A percentile compares a stretch with the other conserved stretches of the same genome.
phyloP scores from a whole-genome alignment of 371 early-diverging fungal genomes.

The Umbelopsis sp. region DNA sequence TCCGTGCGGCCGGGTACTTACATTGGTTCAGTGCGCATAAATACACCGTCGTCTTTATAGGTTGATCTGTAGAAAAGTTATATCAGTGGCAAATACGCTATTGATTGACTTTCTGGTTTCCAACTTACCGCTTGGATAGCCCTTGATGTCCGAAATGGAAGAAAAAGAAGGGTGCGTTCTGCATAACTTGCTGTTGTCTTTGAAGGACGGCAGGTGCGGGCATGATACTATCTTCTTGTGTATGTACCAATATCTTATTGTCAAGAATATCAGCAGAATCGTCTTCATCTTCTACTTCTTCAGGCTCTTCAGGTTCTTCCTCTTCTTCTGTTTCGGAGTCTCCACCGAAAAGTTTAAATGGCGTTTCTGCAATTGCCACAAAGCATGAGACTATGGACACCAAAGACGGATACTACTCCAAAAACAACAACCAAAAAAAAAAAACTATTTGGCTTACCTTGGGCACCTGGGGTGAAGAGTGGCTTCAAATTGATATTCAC shows the following conservation, averaged over 20 bases:
- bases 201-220: constrained; percentile 22
- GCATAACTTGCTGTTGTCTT: constrained; percentile 23
- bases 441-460: constrained; percentile 15
- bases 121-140: constrained; percentile 40
- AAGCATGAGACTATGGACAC: too few species aligned
- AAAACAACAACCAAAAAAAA: too few species aligned
- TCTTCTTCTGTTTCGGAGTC: constrained; percentile 33
- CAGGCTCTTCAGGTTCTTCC: constrained; percentile 24
- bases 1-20: constrained; percentile 21
- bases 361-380: constrained; percentile 24
- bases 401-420: too few species aligned
- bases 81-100: not conserved
- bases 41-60: constrained; percentile 35
- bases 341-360: constrained; percentile 61
- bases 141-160: constrained; percentile 43
- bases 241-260: constrained; percentile 22
- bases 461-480: constrained; percentile 53
- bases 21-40: constrained; percentile 49
- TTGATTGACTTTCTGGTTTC: not conserved
- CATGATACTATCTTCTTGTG: constrained; percentile 23
- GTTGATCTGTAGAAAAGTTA: not conserved
- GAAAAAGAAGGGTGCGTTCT: constrained; percentile 46
- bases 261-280: constrained; percentile 26
- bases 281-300: constrained; percentile 22
- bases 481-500: constrained; percentile 63